Conservation (phyloP, 352 stramenopile species). For the Albugo candida region DNA sequence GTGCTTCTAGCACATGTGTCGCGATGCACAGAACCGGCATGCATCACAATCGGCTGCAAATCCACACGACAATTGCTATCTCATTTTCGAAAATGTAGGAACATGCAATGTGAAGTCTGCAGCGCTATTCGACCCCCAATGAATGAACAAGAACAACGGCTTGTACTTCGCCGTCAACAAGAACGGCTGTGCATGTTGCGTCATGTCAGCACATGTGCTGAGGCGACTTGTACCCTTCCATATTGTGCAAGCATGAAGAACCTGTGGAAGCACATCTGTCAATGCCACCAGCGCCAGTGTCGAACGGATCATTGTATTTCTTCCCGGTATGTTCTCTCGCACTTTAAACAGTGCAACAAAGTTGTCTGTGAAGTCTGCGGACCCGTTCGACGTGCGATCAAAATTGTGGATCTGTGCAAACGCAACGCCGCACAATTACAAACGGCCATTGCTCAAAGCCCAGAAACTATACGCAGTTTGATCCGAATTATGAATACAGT, state of each 20-base stretch:
- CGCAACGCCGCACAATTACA: slow-evolving; percentile 55
- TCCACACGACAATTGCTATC: slow-evolving; percentile 71
- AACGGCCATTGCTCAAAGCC: slow-evolving; percentile 36
- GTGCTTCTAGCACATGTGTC: slow-evolving; percentile 63
- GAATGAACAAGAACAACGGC: slow-evolving; percentile 70
- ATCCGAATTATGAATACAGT: slow-evolving; percentile 83
- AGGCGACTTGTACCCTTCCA: slow-evolving; percentile 42
- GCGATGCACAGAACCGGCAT: slow-evolving; percentile 65
- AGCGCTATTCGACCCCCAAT: slow-evolving; percentile 75
- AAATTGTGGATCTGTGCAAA: slow-evolving; percentile 71
- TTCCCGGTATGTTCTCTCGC: slow-evolving; percentile 71
- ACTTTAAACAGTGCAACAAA: slow-evolving; percentile 84
- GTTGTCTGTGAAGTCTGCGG: slow-evolving; percentile 82
- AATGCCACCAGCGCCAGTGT: slow-evolving; percentile 76
- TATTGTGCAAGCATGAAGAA: slow-evolving; percentile 80
- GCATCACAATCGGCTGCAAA: slow-evolving; percentile 75
- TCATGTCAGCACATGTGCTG: slow-evolving; percentile 60
- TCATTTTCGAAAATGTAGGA: slow-evolving; percentile 75
- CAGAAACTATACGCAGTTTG: slow-evolving; percentile 50
- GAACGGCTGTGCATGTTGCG: slow-evolving; percentile 75
- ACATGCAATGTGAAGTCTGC: slow-evolving; percentile 74
- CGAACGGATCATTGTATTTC: slow-evolving; percentile 77
- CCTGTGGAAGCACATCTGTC: slow-evolving; percentile 81
- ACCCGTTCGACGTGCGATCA: slow-evolving; percentile 70
- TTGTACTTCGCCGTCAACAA: slow-evolving; percentile 69